phyloP scores from a whole-genome alignment of 768 basidiomycete genomes.

The Hericium erinaceus region DNA sequence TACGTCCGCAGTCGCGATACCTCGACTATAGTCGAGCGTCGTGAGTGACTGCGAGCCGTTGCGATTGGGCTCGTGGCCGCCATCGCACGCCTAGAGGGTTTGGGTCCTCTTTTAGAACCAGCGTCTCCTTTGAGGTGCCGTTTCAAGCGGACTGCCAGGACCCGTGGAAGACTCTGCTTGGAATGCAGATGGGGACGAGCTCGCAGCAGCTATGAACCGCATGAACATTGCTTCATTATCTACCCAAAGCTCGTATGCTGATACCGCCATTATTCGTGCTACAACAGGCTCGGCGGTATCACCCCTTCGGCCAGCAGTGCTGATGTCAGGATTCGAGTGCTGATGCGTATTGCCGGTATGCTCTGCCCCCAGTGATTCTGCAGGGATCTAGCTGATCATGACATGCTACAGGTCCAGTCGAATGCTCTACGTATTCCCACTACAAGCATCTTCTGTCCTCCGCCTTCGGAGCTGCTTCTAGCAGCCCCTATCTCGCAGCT shows the following conservation, averaged over 20 bases:
- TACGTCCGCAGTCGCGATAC: constrained; percentile 72
- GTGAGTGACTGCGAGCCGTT: constrained; percentile 81
- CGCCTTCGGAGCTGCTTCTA: too few species aligned
- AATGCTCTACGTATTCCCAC: too few species aligned
- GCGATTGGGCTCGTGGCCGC: constrained; percentile 76
- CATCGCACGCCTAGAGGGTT: constrained; percentile 54
- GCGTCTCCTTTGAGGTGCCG: neutral
- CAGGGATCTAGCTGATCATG: too few species aligned
- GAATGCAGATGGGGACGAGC: constrained; percentile 5
- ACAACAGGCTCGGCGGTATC: too few species aligned
- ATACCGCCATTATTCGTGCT: too few species aligned
- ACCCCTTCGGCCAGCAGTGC: too few species aligned
- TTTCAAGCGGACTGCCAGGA: neutral
- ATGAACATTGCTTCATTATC: constrained; percentile 26
- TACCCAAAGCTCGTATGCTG: neutral
- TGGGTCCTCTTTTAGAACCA: neutral
- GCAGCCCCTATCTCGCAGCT: too few species aligned
- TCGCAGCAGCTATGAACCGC: constrained; percentile 15
- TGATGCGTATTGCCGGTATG: too few species aligned
- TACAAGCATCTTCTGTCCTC: too few species aligned
- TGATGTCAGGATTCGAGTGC: too few species aligned
- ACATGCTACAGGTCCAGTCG: too few species aligned
- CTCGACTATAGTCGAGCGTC: constrained; percentile 80
- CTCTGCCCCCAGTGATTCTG: too few species aligned
- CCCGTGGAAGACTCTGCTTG: neutral